A percentile compares a stretch with the other conserved stretches of the same genome.
phyloP scores from a whole-genome alignment of 78 protist genomes.

The Dictyostelium brefeldianum region DNA sequence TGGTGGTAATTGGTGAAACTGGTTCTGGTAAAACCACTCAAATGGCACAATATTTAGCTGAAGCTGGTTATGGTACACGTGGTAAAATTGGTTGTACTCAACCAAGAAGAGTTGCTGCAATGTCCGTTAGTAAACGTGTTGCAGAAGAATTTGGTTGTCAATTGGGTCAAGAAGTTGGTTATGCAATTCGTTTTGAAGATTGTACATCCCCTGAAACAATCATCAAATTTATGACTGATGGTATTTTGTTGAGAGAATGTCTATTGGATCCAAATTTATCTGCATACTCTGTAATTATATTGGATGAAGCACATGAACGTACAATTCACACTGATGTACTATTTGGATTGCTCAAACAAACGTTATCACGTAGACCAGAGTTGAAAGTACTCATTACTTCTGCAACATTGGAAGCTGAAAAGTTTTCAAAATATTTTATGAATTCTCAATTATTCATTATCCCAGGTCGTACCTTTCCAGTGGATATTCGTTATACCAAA shows the following conservation, averaged over 20 bases:
- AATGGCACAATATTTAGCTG: slow-evolving; percentile 94
- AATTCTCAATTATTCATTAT: slow-evolving; percentile 95
- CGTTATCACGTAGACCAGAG: slow-evolving; percentile 84
- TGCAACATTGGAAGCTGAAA: slow-evolving; percentile 99
- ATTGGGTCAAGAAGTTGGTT: slow-evolving; percentile 97
- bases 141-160: slow-evolving; percentile 99
- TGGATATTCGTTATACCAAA: slow-evolving; percentile 94
- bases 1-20: slow-evolving; percentile 95
- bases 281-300: slow-evolving; percentile 90
- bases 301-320: slow-evolving; percentile 99
- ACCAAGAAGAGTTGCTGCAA: slow-evolving; percentile 99
- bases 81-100: slow-evolving; percentile 97
- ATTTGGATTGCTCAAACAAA: slow-evolving; percentile 97
- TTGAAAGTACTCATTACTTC: slow-evolving; percentile 98
- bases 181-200: slow-evolving; percentile 99
- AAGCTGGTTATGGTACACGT: slow-evolving; percentile 83
- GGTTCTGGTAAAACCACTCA: slow-evolving; percentile 96
- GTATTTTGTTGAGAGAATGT: slow-evolving; percentile 98
- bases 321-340: slow-evolving; percentile 99
- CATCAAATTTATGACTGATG: slow-evolving; percentile 99
- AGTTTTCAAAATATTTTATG: slow-evolving; percentile 96
- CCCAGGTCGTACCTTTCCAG: slow-evolving; percentile 97
- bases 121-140: slow-evolving; percentile 99
- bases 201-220: slow-evolving; percentile 93
- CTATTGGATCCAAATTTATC: slow-evolving; percentile 93